Evolutionary conservation across 148 eudicot species (phyloP).

Genomic region (Rhododendron vialii): DNA sequence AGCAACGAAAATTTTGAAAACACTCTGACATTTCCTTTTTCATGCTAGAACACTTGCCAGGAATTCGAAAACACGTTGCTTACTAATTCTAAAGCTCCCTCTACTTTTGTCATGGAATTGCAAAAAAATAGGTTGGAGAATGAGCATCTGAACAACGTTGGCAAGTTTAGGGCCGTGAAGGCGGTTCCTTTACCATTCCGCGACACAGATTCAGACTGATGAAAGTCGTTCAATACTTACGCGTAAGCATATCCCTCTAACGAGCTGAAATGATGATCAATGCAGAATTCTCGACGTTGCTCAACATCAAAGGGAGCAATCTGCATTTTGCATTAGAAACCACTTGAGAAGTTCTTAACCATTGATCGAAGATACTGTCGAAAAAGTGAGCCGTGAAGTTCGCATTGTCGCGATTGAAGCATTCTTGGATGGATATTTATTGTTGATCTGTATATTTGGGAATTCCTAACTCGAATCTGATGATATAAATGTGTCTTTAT

Average conservation of each 20-base stretch:
- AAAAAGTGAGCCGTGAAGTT: neutral
- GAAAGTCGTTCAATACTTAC: slow-evolving; percentile 4
- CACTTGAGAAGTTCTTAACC: neutral
- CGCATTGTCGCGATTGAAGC: neutral
- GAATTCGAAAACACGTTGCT: neutral
- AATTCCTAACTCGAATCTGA: neutral
- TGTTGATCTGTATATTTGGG: neutral
- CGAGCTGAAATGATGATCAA: neutral
- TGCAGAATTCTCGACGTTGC: neutral
- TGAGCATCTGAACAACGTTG: slow-evolving; percentile 87
- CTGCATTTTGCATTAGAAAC: neutral
- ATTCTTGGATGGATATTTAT: neutral
- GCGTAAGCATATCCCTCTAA: neutral
- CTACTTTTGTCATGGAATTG: neutral
- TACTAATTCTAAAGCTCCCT: neutral
- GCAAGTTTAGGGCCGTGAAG: slow-evolving; percentile 82
- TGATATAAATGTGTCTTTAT: slow-evolving; percentile 1
- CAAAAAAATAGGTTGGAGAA: slow-evolving; percentile 60
- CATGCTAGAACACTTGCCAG: no score
- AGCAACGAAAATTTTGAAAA: no score
- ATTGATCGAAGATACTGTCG: no score
- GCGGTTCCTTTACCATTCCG: slow-evolving; percentile 86
- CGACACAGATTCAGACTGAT: slow-evolving; percentile 64
- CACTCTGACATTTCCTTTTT: no score
- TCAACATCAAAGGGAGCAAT: neutral